A percentile compares a stretch with the other conserved stretches of the same genome.
Conservation (phyloP, 2,329 filamentous ascomycete genomes). For the Aspergillus ustus region DNA sequence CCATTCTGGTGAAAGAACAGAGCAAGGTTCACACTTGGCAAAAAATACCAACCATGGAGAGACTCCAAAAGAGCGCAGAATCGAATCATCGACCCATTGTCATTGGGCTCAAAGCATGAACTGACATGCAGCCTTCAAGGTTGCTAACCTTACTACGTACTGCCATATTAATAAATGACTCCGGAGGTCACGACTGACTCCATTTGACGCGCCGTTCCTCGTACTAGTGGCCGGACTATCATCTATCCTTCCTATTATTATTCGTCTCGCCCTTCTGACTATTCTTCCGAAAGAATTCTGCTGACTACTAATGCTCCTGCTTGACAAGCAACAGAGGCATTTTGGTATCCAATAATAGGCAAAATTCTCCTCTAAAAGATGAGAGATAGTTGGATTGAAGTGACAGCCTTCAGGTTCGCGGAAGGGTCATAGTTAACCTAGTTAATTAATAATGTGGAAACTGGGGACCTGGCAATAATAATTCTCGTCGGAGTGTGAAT, state of each 20-base stretch:
- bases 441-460: not conserved
- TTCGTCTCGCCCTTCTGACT: constrained; percentile 17
- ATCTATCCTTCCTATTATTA: constrained; percentile 24
- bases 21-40: not conserved
- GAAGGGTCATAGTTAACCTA: constrained; percentile 15
- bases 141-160: constrained; percentile 6
- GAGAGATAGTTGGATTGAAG: constrained; percentile 4
- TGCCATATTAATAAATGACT: constrained; percentile 8
- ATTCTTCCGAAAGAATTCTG: constrained; percentile 19
- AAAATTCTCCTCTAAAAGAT: constrained; percentile 2
- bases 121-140: constrained; percentile 1
- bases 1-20: not conserved
- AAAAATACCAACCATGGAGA: not conserved
- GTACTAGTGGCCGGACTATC: constrained; percentile 26
- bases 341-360: constrained; percentile 13
- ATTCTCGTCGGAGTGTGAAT: constrained; percentile 13
- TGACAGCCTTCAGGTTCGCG: constrained; percentile 7
- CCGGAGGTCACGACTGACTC: constrained; percentile 10
- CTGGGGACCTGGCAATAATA: constrained; percentile 6
- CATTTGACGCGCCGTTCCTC: constrained; percentile 18
- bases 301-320: constrained; percentile 7
- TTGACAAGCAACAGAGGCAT: constrained; percentile 1
- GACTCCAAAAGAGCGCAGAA: not conserved
- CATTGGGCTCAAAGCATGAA: not conserved
- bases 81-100: not conserved